Percentiles rank a stretch among this genome's conserved stretches.
Evolutionary conservation across 768 basidiomycete genomes (phyloP).

Genomic region (Steccherinum ochraceum): DNA sequence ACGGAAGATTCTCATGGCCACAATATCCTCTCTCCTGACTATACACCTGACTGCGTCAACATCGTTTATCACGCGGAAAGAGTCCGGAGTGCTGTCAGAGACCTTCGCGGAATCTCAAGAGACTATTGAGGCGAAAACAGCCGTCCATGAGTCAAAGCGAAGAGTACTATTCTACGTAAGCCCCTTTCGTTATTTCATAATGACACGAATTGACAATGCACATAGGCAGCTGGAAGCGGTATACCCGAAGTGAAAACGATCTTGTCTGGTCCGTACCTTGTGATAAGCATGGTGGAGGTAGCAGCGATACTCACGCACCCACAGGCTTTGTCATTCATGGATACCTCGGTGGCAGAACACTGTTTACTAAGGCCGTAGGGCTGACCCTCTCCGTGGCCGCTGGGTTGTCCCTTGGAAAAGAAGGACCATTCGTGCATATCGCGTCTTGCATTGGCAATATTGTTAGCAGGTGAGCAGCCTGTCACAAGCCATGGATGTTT

Average conservation of each 20-base stretch:
- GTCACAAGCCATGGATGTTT: neutral
- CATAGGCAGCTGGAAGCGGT: constrained; percentile 86
- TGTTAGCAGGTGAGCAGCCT: constrained; percentile 47
- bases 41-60: constrained; percentile 84
- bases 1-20: constrained; percentile 66
- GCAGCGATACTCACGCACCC: constrained; percentile 5
- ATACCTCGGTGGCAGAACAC: constrained; percentile 84
- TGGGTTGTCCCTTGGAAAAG: constrained; percentile 82
- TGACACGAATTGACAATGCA: neutral
- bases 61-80: constrained; percentile 83
- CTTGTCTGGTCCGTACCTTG: constrained; percentile 57
- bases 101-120: constrained; percentile 28
- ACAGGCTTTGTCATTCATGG: constrained; percentile 94
- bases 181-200: constrained; percentile 8
- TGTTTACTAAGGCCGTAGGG: constrained; percentile 88
- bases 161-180: constrained; percentile 81
- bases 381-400: constrained; percentile 88
- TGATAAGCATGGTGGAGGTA: too few species aligned
- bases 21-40: constrained; percentile 72
- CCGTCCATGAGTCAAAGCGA: constrained; percentile 38
- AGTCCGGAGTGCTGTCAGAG: constrained; percentile 63
- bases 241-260: constrained; percentile 98
- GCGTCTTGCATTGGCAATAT: constrained; percentile 93
- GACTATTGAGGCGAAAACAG: constrained; percentile 15
- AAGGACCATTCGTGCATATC: constrained; percentile 86